phyloP scores from a whole-genome alignment of 1,284 basidiomycete species.

The Ceratobasidium papillatum region DNA sequence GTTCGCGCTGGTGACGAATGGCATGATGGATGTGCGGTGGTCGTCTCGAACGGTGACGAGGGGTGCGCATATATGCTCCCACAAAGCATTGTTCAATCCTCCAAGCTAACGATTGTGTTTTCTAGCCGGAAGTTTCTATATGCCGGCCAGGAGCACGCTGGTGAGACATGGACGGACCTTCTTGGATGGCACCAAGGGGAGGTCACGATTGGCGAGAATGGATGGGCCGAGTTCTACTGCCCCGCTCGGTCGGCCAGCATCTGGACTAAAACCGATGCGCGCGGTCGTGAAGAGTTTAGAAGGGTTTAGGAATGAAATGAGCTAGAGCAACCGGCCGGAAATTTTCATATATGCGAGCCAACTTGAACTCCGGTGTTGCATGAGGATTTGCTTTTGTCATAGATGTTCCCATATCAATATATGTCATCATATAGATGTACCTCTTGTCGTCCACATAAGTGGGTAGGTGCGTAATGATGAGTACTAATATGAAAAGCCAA shows the following conservation, averaged over 20 bases:
- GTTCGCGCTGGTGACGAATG: constrained; percentile 59
- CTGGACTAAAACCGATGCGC: constrained; percentile 60
- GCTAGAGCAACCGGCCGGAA: too few relatives aligned
- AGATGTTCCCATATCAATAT: too few relatives aligned
- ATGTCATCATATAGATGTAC: too few relatives aligned
- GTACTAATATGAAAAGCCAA: constrained; percentile 74
- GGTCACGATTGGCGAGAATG: constrained; percentile 62
- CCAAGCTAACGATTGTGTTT: not conserved
- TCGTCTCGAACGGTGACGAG: constrained; percentile 54
- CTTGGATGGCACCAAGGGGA: constrained; percentile 64
- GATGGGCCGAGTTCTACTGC: constrained; percentile 61
- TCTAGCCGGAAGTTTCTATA: constrained; percentile 10
- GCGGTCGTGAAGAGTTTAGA: constrained; percentile 52
- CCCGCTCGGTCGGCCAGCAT: constrained; percentile 58
- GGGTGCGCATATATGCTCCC: constrained; percentile 46
- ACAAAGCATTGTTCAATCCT: not conserved
- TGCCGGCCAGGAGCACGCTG: constrained; percentile 55
- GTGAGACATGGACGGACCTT: constrained; percentile 64
- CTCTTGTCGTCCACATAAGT: constrained; percentile 84
- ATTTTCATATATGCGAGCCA: too few relatives aligned
- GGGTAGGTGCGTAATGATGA: constrained; percentile 56
- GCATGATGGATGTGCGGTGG: constrained; percentile 60
- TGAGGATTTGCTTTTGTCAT: not conserved
- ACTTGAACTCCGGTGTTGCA: not conserved
- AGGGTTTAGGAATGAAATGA: not conserved